These are phyloP conservation scores for Nemophila menziesii DNA, from an alignment of 257 asterid genomes.

Conservation along the genomic window DNA sequence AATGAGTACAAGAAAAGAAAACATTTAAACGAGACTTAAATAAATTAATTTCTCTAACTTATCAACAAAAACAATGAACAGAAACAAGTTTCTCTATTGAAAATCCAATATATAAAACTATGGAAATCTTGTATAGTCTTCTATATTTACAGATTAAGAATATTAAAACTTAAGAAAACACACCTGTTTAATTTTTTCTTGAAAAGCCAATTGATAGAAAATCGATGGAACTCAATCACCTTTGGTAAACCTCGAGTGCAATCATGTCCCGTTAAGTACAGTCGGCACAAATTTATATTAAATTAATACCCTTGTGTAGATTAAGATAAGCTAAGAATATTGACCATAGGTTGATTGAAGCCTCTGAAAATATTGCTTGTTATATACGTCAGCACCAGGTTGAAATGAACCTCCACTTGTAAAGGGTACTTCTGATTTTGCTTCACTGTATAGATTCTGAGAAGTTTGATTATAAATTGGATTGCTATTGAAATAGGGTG, in stretches of 20 bases:
- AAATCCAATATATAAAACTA: slow-evolving; percentile 26
- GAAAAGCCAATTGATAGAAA: too few species aligned
- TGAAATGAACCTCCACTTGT: slow-evolving; percentile 20
- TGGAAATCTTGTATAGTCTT: slow-evolving; percentile 28
- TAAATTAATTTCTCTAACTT: slow-evolving; percentile 7
- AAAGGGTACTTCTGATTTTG: slow-evolving; percentile 21
- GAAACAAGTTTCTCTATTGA: slow-evolving; percentile 3
- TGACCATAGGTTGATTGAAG: slow-evolving; percentile 52
- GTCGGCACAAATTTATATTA: too few species aligned
- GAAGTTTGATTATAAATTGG: slow-evolving; percentile 9
- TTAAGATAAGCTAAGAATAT: slow-evolving; percentile 31
- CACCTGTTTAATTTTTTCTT: slow-evolving; percentile 35
- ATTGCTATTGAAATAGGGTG: slow-evolving; percentile 29
- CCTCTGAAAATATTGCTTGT: slow-evolving; percentile 48
- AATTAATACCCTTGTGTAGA: neutral
- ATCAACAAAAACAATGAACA: slow-evolving; percentile 13
- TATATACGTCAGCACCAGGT: slow-evolving; percentile 28
- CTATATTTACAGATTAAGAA: slow-evolving; percentile 65
- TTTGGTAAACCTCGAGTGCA: too few species aligned
- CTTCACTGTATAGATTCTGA: slow-evolving; percentile 21
- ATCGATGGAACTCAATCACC: too few species aligned
- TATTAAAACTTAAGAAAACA: slow-evolving; percentile 35
- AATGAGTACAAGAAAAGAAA: neutral
- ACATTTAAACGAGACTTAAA: neutral
- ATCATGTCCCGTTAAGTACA: too few species aligned